Evolutionary conservation across 2,329 filamentous ascomycete genomes (phyloP), one percentile per base, ranked within the genome.

Genomic region (Alternaria hordeiaustralica): DNA sequence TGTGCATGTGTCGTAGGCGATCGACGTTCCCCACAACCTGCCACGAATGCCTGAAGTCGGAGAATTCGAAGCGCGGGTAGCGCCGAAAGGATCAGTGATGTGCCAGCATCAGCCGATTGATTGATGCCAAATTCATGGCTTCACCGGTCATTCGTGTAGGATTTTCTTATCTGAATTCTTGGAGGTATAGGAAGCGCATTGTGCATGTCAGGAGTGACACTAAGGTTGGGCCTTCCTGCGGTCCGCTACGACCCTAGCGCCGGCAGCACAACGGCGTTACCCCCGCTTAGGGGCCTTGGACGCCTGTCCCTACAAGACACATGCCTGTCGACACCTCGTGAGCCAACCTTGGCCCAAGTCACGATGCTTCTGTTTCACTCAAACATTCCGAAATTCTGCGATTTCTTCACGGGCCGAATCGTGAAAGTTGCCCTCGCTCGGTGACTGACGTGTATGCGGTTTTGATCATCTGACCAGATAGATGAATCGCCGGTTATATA

Each of bases 1-100:
- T 20, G 49, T 62, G 43, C 47, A 62, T 54, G 26, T 44, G 44
- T 50, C 43, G 36, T 55, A 62, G 55, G 43, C 43, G 60, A 62
- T 62, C 55, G 56, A 62, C 60, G 20, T 21, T 43, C 55, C 51
- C 55, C 43, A 59, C 54, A n/a, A 11, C 23, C 21, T 30, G 55
- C 57, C 55, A 41, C 49, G 43, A 28, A 18, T 8, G 43, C 41
- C 43, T 57, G 46, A 26, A 49, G 47, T 59, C 60, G 60, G 28
- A 47, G 43, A 41, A 53, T 36, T 53, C 2, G 49, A 41, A 21
- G 30, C 23, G 23, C 23, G 18, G 21, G 43, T 44, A 28, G 55
- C 60, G 60, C 55, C 49, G 7, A 13, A 9, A 51, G 18, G 49
- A 15, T n/a, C 20, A 23, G 20, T 8, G 20, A 53, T 41, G 49